Conservation (phyloP, 2,329 filamentous ascomycete species). For the Paraphoma sp. region DNA sequence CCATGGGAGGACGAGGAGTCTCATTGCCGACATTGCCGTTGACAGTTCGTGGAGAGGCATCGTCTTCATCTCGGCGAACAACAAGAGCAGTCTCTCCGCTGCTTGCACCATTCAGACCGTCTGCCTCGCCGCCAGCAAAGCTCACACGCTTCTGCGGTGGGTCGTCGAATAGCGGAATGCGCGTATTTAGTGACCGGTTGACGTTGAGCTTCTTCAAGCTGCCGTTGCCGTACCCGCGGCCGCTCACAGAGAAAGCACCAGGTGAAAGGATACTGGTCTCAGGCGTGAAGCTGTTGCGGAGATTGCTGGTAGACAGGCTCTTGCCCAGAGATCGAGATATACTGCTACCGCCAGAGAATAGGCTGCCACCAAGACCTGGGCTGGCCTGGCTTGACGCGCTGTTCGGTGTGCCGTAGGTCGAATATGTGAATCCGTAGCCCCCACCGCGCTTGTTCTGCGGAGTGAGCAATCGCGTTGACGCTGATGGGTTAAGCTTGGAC, state of each 20-base stretch:
- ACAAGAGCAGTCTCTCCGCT: constrained; percentile 59
- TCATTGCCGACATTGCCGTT: constrained; percentile 50
- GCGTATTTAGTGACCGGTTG: constrained; percentile 78
- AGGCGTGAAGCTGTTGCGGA: constrained; percentile 79
- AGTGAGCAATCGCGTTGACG: constrained; percentile 79
- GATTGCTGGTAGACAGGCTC: constrained; percentile 86
- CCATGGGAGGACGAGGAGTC: constrained; percentile 66
- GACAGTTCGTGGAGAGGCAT: constrained; percentile 59
- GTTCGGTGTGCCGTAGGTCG: constrained; percentile 83
- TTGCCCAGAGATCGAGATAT: constrained; percentile 77
- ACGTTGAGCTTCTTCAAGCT: constrained; percentile 92
- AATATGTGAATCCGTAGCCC: constrained; percentile 92
- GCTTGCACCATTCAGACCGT: constrained; percentile 43
- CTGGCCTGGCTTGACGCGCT: constrained; percentile 76
- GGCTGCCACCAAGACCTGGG: constrained; percentile 61
- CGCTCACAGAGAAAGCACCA: constrained; percentile 78
- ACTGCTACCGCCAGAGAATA: constrained; percentile 63
- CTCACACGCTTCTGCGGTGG: constrained; percentile 76
- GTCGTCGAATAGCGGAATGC: constrained; percentile 67
- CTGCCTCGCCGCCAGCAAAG: constrained; percentile 69
- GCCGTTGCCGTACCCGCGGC: constrained; percentile 42
- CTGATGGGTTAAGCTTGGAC: constrained; percentile 84
- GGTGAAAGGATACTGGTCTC: constrained; percentile 88
- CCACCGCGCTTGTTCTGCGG: constrained; percentile 72
- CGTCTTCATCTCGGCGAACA: constrained; percentile 55